Percentiles rank a stretch among this genome's conserved stretches.
phyloP scores from a whole-genome alignment of 306 rosid species.

The Cicer arietinum region DNA sequence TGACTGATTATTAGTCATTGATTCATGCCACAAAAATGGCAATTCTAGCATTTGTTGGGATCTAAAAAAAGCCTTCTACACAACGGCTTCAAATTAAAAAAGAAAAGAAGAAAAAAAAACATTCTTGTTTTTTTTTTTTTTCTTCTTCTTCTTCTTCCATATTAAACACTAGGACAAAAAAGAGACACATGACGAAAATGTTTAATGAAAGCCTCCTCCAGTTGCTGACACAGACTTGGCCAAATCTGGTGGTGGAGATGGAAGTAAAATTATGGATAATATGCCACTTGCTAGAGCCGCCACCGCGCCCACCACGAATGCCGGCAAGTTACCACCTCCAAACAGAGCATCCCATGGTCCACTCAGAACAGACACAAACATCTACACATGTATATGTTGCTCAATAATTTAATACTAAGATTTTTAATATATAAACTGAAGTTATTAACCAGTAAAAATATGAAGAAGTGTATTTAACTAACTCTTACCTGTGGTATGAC shows the following conservation, averaged over 20 bases:
- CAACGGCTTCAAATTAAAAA: slow-evolving; percentile 43
- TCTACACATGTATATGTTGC: slow-evolving; percentile 40
- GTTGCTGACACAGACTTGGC: slow-evolving; percentile 40
- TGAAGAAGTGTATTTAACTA: slow-evolving; percentile 3
- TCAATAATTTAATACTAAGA: not conserved
- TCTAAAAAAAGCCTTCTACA: slow-evolving; percentile 45
- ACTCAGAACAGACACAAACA: slow-evolving; percentile 72
- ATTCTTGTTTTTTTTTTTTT: slow-evolving; percentile 36
- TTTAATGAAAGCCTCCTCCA: slow-evolving; percentile 53
- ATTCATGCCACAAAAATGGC: slow-evolving; percentile 50
- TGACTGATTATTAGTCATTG: slow-evolving; percentile 47
- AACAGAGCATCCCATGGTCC: slow-evolving; percentile 79
- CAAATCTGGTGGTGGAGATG: slow-evolving; percentile 70
- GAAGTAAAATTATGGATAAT: slow-evolving; percentile 66
- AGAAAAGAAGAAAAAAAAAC: not conserved
- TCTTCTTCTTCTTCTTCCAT: not conserved
- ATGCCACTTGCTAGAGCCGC: slow-evolving; percentile 66
- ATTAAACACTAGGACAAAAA: slow-evolving; percentile 22
- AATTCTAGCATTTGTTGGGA: slow-evolving; percentile 46
- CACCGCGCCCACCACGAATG: slow-evolving; percentile 76
- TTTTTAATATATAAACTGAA: not conserved
- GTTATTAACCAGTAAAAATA: not conserved
- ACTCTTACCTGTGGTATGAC: slow-evolving; percentile 72
- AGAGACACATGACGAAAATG: not conserved
- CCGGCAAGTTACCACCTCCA: slow-evolving; percentile 91